phyloP scores from a whole-genome alignment of 257 asterid species.

The Scutellaria minor region DNA sequence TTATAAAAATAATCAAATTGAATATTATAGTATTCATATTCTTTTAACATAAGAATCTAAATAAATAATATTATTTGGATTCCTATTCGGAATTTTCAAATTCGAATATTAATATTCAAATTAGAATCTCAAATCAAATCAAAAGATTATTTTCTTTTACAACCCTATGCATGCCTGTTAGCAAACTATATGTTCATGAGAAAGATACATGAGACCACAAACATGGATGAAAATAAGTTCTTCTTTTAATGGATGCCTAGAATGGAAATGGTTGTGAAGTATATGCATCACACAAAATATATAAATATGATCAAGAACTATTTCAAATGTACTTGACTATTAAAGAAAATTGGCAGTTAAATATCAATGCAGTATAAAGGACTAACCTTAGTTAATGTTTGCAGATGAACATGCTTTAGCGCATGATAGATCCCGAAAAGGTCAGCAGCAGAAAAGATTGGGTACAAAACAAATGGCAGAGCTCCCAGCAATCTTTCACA shows the following conservation, averaged over 20 bases:
- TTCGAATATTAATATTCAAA: too few species aligned
- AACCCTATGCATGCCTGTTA: too few species aligned
- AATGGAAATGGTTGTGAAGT: not conserved
- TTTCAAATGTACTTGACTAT: not conserved
- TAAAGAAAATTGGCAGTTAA: conserved; percentile 3
- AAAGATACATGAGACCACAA: not conserved
- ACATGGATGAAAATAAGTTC: not conserved
- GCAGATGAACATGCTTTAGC: conserved; percentile 93
- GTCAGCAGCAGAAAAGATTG: conserved; percentile 78
- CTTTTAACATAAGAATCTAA: too few species aligned
- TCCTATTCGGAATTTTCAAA: too few species aligned
- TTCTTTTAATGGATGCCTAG: not conserved
- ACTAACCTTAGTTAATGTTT: conserved; percentile 89
- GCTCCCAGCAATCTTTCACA: conserved; percentile 72
- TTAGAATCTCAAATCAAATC: too few species aligned
- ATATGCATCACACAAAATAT: not conserved
- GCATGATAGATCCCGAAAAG: conserved; percentile 90
- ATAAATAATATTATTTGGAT: too few species aligned
- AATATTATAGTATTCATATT: too few species aligned
- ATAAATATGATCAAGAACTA: not conserved
- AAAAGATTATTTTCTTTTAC: too few species aligned
- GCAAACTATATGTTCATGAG: not conserved
- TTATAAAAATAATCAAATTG: too few species aligned
- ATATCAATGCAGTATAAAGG: conserved; percentile 21
- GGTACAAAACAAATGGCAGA: conserved; percentile 79